Evolutionary conservation across 176 grass and related monocot species (phyloP), one percentile per base, ranked within the genome.

Genomic region (Themeda triandra): DNA sequence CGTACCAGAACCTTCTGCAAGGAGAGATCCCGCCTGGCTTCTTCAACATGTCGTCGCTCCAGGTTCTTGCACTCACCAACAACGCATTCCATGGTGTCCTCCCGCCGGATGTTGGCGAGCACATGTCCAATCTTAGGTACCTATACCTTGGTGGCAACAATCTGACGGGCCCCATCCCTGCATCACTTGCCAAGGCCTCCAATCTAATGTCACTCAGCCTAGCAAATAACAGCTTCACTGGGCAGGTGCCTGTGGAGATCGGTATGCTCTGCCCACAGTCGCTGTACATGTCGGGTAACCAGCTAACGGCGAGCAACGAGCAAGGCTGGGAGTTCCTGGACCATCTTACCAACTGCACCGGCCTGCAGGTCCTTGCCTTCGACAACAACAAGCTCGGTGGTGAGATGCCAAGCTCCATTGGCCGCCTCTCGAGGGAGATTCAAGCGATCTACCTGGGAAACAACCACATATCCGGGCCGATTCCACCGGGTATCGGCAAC

Each of bases 221-320:
- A 23, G 73, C 77, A 3, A 80, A 70, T 23, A 89, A 89, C 51
- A 92, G 75, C 35, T 83, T 92, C 76, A 63, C 76, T 2, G 91
- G 87, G 8, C 80, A 73, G 6, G 79, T 92, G 36, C 84, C 91
- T 0, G 6, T 30, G 0, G 91, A 84, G 58, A 74, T 56, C 8
- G 53, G 54, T 10, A 58, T 4, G 21, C 8, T 58, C 21, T 58
- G 54, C 54, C 54, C 54, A 10, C 54, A 58, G 54, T 10, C 0
- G 21, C 8, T 58, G 2, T 58, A 58, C 21, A 4, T 58, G 54
- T 58, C 54, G 8, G 54, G 54, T n/a, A 58, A 58, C 54, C 21
- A 58, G 21, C 8, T 58, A 1, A 58, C 54, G 0, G 54, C 54
- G 1, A 10, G 21, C 54, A 1, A 58, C 54, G 21, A 54, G 6